Evolutionary conservation across 2,329 filamentous ascomycete genomes (phyloP).

Genomic region (Periglandula ipomoeae): DNA sequence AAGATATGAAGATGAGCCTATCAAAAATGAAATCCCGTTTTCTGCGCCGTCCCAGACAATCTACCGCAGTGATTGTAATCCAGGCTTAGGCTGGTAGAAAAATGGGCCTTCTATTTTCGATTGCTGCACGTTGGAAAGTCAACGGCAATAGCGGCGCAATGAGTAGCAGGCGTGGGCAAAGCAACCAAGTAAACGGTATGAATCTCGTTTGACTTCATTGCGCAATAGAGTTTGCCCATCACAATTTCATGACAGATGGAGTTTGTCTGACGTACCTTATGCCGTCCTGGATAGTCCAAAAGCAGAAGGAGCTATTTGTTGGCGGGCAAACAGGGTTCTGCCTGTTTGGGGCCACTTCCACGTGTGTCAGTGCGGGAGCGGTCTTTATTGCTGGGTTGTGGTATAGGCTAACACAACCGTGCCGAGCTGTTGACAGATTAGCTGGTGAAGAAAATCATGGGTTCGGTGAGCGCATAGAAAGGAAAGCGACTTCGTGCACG

Average conservation of each 20-base stretch:
- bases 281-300: not conserved
- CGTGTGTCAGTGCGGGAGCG: slow-evolving; percentile 1
- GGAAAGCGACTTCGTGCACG: not conserved
- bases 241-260: not conserved
- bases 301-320: not conserved
- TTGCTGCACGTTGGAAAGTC: not conserved
- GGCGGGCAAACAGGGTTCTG: not conserved
- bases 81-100: not conserved
- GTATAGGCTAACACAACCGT: not conserved
- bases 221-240: not conserved
- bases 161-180: not conserved
- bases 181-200: not conserved
- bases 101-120: not conserved
- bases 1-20: not conserved
- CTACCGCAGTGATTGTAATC: not conserved
- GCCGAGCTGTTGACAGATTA: not conserved
- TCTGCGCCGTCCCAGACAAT: not conserved
- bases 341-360: slow-evolving; percentile 2
- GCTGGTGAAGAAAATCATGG: not conserved
- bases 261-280: not conserved
- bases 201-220: not conserved
- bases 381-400: not conserved
- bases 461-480: not conserved
- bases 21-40: not conserved
- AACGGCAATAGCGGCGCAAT: too few relatives aligned